Evolutionary conservation across 768 basidiomycete genomes (phyloP), one percentile per base, ranked within the genome.

Genomic region (Candolleomyces aberdarensis): DNA sequence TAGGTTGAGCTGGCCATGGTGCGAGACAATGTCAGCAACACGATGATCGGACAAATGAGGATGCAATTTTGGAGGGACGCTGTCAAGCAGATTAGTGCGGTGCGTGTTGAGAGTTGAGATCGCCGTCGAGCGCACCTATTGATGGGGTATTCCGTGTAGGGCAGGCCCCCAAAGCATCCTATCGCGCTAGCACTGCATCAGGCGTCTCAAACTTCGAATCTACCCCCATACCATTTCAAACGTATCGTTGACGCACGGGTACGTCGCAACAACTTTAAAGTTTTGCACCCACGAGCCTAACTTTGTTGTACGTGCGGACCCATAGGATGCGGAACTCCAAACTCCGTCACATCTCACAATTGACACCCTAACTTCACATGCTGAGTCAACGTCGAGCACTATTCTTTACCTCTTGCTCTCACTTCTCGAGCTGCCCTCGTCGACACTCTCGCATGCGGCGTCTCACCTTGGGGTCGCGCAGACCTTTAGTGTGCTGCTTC

Each of bases 1-100:
- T 69, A 92, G 89, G 83, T 90, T 57, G 92, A 94, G 70, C 73
- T 94, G 57, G 87, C 92, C 10, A 88, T 78, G 69, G 74, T 92
- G 17, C 89, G 87, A 71, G 93, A 95, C 62, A 77, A 80, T 43
- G 88, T 91, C 14, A 90, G 91, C 17, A 89, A 88, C 61, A 70
- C 83, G 40, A 78, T 82, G 43, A 85, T 94, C 59, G 92, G 91
- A n/a, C 84, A 85, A 70, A 91, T 93, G 82, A 81, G 91, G 64
- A 83, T 92, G 78, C 87, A 93, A 70, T 94, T 94, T 70, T 95
- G 92, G 92, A 83, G 85, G 66, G 91, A 95, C 68, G 86, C 89
- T 13, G 68, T 94, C 29, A 89, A 86, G 66, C 81, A 75, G 51
- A 83, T 92, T 20, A 76, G 76, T 66, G 82, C 88, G 69, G 92